Evolutionary conservation across 2,329 filamentous ascomycete species (phyloP).

Genomic region (Davidsoniella australis): DNA sequence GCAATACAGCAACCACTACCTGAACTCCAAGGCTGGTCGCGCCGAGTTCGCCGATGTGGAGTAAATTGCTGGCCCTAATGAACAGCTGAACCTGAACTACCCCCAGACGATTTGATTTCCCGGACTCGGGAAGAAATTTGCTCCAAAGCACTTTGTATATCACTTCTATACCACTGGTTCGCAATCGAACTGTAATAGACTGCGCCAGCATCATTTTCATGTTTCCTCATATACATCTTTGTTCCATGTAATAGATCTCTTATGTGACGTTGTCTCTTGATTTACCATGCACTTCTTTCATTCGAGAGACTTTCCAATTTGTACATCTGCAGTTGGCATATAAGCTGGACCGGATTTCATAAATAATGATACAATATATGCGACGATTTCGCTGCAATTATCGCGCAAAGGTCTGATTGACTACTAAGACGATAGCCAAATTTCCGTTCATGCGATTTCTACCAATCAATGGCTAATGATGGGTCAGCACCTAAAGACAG

Average conservation of each 20-base stretch:
- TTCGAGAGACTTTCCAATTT: too few species aligned
- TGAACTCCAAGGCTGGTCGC: constrained; percentile 64
- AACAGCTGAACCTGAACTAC: neutral
- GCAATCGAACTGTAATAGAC: constrained; percentile 8
- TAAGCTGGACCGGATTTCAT: too few species aligned
- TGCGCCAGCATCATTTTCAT: constrained; percentile 4
- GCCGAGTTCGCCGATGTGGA: constrained; percentile 28
- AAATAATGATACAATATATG: too few species aligned
- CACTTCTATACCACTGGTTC: constrained; percentile 10
- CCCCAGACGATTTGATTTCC: neutral
- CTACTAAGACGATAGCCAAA: too few species aligned
- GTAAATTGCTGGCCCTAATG: constrained; percentile 14
- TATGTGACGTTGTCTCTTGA: neutral
- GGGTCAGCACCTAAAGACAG: constrained; percentile 2
- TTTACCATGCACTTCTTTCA: neutral
- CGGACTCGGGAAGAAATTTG: neutral
- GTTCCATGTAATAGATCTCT: neutral
- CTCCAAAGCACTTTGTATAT: constrained; percentile 12
- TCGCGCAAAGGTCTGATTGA: too few species aligned
- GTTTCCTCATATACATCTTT: neutral
- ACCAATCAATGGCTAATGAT: constrained; percentile 4
- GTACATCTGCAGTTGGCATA: too few species aligned
- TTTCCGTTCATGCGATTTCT: neutral
- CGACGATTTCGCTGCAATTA: too few species aligned
- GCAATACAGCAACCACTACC: constrained; percentile 51